Evolutionary conservation across 2,329 filamentous ascomycete genomes (phyloP).

Genomic region (Xylariomycetidae sp.): DNA sequence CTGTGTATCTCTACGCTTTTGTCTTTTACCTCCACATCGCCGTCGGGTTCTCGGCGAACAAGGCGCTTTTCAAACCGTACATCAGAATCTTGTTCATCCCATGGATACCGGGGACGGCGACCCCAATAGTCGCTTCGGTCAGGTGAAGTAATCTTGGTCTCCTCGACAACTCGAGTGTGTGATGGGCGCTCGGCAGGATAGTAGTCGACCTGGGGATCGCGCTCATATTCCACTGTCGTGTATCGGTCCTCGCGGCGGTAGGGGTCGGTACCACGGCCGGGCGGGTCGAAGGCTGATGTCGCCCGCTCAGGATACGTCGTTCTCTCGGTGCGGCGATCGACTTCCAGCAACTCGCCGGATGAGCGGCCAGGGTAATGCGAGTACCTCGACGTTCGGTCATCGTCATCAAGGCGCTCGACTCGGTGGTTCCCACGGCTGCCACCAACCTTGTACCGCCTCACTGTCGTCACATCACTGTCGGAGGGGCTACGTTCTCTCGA

Average conservation of each 20-base stretch:
- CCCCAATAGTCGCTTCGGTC: slow-evolving; percentile 38
- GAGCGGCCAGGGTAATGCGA: slow-evolving; percentile 15
- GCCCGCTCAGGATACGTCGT: slow-evolving; percentile 37
- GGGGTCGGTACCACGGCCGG: slow-evolving; percentile 19
- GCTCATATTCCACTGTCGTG: slow-evolving; percentile 23
- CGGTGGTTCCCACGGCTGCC: slow-evolving; percentile 28
- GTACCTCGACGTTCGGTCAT: slow-evolving; percentile 20
- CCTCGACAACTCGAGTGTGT: slow-evolving; percentile 29
- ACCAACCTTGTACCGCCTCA: slow-evolving; percentile 27
- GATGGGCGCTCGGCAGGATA: slow-evolving; percentile 19
- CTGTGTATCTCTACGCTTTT: slow-evolving; percentile 38
- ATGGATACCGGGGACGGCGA: slow-evolving; percentile 29
- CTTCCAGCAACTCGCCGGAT: slow-evolving; percentile 17
- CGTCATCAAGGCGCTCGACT: slow-evolving; percentile 21
- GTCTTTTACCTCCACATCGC: slow-evolving; percentile 50
- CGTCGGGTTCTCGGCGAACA: slow-evolving; percentile 35
- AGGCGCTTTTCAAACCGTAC: slow-evolving; percentile 37
- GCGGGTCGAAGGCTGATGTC: slow-evolving; percentile 43
- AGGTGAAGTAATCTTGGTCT: slow-evolving; percentile 31
- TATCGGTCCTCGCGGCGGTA: slow-evolving; percentile 30
- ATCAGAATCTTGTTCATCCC: slow-evolving; percentile 34
- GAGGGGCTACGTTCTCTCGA: slow-evolving; percentile 23
- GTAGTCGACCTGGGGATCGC: slow-evolving; percentile 23
- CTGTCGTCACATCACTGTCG: slow-evolving; percentile 23
- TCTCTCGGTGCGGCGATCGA: slow-evolving; percentile 33